A percentile compares a stretch with the other conserved stretches of the same genome.
These are phyloP conservation scores for Aureobasidium sp. DNA, from an alignment of 2,329 filamentous ascomycete genomes.

Conservation along the genomic window DNA sequence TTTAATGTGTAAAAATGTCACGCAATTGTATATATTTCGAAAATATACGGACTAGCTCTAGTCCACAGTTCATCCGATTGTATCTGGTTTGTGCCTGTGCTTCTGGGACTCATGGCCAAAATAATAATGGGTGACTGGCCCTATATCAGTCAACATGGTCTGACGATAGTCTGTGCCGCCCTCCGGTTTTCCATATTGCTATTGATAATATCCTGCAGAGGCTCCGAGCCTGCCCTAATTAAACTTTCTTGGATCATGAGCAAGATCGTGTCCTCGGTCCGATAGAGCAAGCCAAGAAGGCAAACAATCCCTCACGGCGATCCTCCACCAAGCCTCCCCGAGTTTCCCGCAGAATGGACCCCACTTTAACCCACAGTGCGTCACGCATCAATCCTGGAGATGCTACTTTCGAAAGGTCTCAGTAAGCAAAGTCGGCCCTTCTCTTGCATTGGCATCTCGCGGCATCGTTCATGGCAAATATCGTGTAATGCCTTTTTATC, in stretches of 20 bases:
- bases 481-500: not conserved
- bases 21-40: not conserved
- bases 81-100: not conserved
- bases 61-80: not conserved
- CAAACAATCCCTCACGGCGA: not conserved
- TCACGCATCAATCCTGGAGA: not conserved
- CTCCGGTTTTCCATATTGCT: not conserved
- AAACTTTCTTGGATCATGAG: not conserved
- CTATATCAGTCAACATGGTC: not conserved
- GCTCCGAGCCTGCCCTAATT: not conserved
- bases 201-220: not conserved
- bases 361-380: not conserved
- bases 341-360: not conserved
- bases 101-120: no score
- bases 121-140: not conserved
- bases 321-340: not conserved
- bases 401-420: not conserved
- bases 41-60: not conserved
- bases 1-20: constrained; percentile 1
- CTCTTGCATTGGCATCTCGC: constrained; percentile 9
- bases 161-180: not conserved
- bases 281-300: not conserved
- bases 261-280: not conserved
- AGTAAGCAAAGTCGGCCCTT: constrained; percentile 6
- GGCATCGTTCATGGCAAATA: not conserved